phyloP scores from a whole-genome alignment of 1,284 basidiomycete genomes.

The Cutaneotrichosporon sp. region DNA sequence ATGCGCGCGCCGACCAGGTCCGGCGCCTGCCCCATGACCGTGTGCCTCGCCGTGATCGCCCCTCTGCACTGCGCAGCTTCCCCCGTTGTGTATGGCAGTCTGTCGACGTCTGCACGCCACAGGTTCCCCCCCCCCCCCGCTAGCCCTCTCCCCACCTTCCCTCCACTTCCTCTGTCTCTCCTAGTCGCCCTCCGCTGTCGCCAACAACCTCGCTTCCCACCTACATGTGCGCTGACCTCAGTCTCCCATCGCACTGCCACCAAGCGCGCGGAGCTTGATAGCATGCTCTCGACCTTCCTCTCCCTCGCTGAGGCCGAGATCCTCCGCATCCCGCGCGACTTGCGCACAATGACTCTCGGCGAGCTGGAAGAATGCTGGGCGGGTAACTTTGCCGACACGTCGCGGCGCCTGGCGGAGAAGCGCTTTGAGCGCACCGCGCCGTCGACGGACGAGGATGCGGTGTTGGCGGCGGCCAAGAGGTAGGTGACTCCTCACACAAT shows the following conservation, averaged over 20 bases:
- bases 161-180: background rate
- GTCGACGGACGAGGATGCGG: conserved; percentile 30
- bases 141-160: background rate
- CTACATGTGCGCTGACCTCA: conserved; percentile 5
- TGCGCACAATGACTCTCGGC: conserved; percentile 46
- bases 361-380: conserved; percentile 50
- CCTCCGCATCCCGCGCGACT: conserved; percentile 46
- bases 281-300: conserved; percentile 42
- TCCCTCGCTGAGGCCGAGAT: conserved; percentile 50
- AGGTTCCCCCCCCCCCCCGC: no score
- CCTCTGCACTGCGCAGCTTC: no score
- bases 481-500: conserved; percentile 21
- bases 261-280: conserved; percentile 29
- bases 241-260: conserved; percentile 15
- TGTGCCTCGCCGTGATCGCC: no score
- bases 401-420: conserved; percentile 40
- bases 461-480: conserved; percentile 36
- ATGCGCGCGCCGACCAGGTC: background rate
- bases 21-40: background rate
- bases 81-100: background rate
- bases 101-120: background rate
- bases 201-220: background rate
- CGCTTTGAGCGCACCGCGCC: conserved; percentile 28
- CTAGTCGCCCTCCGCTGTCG: background rate
- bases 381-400: conserved; percentile 45